Percentiles rank a stretch among this genome's conserved stretches.
Evolutionary conservation across 225 moss, liverwort and hornwort species (phyloP).

Genomic region (Polytrichum formosum): DNA sequence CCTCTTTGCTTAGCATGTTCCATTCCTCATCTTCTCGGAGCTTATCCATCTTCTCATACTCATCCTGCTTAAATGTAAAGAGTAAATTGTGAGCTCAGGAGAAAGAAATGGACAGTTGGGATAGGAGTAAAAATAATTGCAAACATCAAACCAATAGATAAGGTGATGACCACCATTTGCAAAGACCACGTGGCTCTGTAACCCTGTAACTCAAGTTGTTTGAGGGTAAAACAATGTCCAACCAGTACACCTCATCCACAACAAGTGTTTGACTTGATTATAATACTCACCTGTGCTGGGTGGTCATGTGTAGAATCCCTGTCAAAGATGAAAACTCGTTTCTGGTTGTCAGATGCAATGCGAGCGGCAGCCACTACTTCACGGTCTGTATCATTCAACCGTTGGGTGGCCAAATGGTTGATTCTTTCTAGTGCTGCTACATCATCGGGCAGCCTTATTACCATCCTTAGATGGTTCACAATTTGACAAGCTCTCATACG

Average conservation of each 20-base stretch:
- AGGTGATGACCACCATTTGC: too few species aligned
- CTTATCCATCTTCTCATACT: slow-evolving; percentile 87
- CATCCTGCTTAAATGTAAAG: slow-evolving; percentile 49
- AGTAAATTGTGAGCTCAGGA: background rate
- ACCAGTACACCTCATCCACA: background rate
- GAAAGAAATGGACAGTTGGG: background rate
- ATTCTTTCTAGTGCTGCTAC: slow-evolving; percentile 77
- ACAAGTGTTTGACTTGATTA: background rate
- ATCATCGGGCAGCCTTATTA: slow-evolving; percentile 86
- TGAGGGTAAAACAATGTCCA: too few species aligned
- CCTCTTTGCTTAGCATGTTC: slow-evolving; percentile 93
- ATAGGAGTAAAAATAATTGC: too few species aligned
- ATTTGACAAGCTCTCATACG: slow-evolving; percentile 87
- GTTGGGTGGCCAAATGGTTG: slow-evolving; percentile 87
- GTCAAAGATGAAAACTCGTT: slow-evolving; percentile 71
- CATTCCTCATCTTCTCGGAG: slow-evolving; percentile 97
- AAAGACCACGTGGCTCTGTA: too few species aligned
- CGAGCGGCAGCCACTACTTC: slow-evolving; percentile 87
- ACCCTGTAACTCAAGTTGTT: too few species aligned
- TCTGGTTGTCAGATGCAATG: slow-evolving; percentile 72
- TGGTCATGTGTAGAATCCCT: slow-evolving; percentile 59
- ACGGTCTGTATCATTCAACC: slow-evolving; percentile 77
- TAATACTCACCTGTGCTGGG: slow-evolving; percentile 54
- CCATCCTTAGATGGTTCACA: slow-evolving; percentile 70
- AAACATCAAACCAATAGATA: too few species aligned